Percentiles rank a stretch among this genome's conserved stretches.
Evolutionary conservation across 1,139 yeast species (phyloP).

Genomic region (Debaryomyces subglobosus): DNA sequence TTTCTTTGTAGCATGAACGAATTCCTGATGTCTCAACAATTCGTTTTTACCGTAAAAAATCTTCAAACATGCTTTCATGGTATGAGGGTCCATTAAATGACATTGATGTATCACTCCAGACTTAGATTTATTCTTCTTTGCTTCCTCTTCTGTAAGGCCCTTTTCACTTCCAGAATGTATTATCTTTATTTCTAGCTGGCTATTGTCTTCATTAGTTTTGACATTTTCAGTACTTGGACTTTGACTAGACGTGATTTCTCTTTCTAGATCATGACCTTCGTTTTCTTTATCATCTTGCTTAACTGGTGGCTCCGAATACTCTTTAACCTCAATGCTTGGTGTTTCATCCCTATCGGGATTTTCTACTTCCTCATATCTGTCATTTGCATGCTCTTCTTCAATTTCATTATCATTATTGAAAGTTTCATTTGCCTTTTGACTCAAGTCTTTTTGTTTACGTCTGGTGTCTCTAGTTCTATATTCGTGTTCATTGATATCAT

Average conservation of each 20-base stretch:
- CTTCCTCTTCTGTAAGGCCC: conserved; percentile 10
- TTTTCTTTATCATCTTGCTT: conserved; percentile 4
- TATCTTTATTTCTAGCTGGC: conserved; percentile 3
- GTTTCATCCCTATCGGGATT: conserved; percentile 15
- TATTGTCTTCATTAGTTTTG: neutral
- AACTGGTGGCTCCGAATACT: neutral
- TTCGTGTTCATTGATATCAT: neutral
- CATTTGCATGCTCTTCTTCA: conserved; percentile 9
- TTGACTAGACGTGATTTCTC: neutral
- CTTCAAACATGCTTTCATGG: conserved; percentile 38
- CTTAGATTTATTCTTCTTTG: conserved; percentile 25
- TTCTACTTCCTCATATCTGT: conserved; percentile 14
- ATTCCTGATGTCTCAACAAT: conserved; percentile 49
- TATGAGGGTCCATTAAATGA: conserved; percentile 40
- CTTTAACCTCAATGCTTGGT: conserved; percentile 3
- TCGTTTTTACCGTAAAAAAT: conserved; percentile 52
- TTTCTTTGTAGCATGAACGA: conserved; percentile 52
- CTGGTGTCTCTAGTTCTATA: neutral
- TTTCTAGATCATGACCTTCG: conserved; percentile 11
- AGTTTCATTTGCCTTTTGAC: neutral
- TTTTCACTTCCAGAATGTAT: conserved; percentile 11
- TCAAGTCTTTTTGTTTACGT: neutral
- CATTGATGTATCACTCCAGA: conserved; percentile 47
- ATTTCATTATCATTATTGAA: neutral
- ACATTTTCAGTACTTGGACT: neutral